Conservation (phyloP, 2,329 filamentous ascomycete species). For the Penicillium sclerotigenum region DNA sequence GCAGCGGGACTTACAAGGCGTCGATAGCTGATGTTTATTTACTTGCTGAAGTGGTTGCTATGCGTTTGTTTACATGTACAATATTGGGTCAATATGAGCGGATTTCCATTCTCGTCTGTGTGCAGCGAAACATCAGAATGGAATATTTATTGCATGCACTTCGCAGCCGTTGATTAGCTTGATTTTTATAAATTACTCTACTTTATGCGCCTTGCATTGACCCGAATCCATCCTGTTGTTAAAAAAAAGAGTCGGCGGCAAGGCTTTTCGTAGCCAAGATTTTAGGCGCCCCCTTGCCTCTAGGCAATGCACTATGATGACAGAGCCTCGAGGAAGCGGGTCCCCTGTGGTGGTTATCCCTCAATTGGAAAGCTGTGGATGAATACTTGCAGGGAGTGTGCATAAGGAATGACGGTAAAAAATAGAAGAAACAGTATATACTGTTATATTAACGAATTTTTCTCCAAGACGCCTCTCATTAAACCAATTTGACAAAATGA, state of each 20-base stretch:
- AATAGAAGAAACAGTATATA: not conserved
- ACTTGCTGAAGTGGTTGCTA: not conserved
- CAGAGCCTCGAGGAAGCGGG: not conserved
- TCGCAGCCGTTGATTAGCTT: not conserved
- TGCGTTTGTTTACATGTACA: not conserved
- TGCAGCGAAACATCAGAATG: not conserved
- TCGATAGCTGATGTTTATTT: not conserved
- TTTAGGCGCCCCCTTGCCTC: constrained; percentile 4
- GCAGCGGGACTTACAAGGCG: not conserved
- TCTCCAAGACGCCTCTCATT: not conserved
- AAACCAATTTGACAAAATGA: not conserved
- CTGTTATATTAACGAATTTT: not conserved
- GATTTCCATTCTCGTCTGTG: not conserved
- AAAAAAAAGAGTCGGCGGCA: not conserved
- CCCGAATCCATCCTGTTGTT: too few species aligned
- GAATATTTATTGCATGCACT: not conserved
- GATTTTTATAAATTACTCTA: not conserved
- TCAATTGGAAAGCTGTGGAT: not conserved
- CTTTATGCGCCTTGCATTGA: not conserved
- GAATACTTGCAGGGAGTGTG: not conserved
- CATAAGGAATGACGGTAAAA: not conserved
- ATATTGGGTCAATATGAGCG: not conserved
- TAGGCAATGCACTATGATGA: not conserved
- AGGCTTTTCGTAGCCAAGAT: not conserved
- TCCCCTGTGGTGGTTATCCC: not conserved